Conservation (phyloP, 2,329 filamentous ascomycete genomes). For the Colletotrichum sp. region DNA sequence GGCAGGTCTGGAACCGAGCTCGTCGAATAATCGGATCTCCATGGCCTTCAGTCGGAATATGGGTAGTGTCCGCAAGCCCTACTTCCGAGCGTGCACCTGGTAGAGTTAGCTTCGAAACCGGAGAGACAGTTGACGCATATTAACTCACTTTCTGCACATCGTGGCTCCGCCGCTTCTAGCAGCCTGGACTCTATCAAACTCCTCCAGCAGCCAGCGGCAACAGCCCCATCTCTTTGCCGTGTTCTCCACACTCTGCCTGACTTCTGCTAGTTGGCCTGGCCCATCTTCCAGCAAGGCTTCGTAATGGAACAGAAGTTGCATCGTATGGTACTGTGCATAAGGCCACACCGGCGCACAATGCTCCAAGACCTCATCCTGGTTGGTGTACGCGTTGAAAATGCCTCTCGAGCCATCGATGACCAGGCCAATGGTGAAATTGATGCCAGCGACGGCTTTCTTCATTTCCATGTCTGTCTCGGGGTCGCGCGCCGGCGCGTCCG, state of each 20-base stretch:
- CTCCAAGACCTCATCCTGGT: constrained; percentile 33
- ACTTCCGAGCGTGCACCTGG: constrained; percentile 10
- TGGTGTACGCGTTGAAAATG: constrained; percentile 36
- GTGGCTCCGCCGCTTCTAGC: background rate
- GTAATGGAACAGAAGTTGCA: constrained; percentile 36
- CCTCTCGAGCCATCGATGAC: constrained; percentile 39
- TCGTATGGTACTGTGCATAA: constrained; percentile 37
- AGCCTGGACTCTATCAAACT: constrained; percentile 12
- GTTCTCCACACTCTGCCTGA: constrained; percentile 37
- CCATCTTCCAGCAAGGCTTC: constrained; percentile 36
- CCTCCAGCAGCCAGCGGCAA: constrained; percentile 26
- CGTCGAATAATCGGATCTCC: background rate
- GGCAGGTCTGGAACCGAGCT: background rate
- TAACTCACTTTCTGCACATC: constrained; percentile 8
- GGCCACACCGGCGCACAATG: constrained; percentile 37
- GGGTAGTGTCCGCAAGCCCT: constrained; percentile 9
- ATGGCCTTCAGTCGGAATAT: constrained; percentile 3
- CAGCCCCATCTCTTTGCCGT: constrained; percentile 39
- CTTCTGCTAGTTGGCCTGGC: constrained; percentile 34
- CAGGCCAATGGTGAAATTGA: constrained; percentile 41
- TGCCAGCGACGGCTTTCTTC: constrained; percentile 37
- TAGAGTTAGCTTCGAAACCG: background rate
- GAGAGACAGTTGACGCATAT: background rate
- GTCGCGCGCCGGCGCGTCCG: constrained; percentile 19
- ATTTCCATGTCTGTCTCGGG: constrained; percentile 30